Conservation (phyloP, 1,284 basidiomycete species). For the Polyporus tsugae region DNA sequence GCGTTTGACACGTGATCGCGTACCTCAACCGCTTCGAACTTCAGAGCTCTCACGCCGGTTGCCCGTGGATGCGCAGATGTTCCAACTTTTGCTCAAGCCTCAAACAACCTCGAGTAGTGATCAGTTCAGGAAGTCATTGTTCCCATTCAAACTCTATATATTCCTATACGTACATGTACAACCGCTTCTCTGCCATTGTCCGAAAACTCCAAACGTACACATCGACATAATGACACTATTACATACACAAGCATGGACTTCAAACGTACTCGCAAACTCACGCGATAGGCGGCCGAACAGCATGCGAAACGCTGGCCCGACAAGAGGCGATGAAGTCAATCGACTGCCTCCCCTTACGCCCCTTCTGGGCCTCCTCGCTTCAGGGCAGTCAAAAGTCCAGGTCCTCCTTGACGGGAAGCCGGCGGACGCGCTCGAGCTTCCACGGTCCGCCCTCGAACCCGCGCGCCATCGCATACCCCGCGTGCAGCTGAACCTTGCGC, state of each 20-base stretch:
- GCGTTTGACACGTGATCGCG: constrained; percentile 25
- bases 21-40: not conserved
- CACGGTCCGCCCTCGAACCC: constrained; percentile 35
- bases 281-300: not conserved
- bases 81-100: not conserved
- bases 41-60: not conserved
- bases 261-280: not conserved
- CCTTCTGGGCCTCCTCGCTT: not conserved
- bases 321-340: not conserved
- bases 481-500: constrained; percentile 39
- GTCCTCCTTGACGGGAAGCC: constrained; percentile 15
- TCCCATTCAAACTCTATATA: not conserved
- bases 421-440: constrained; percentile 24
- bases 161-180: not conserved
- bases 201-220: not conserved
- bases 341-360: not conserved
- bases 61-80: not conserved
- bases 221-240: not conserved
- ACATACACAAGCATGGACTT: not conserved
- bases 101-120: not conserved
- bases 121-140: not conserved
- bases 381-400: constrained; percentile 19
- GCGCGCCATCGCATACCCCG: constrained; percentile 35
- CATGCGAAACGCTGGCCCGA: not conserved
- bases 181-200: not conserved